Percentiles rank a stretch among this genome's conserved stretches.
These are phyloP conservation scores for Microcyclosporella mali DNA, from an alignment of 2,329 filamentous ascomycete genomes.

Conservation along the genomic window DNA sequence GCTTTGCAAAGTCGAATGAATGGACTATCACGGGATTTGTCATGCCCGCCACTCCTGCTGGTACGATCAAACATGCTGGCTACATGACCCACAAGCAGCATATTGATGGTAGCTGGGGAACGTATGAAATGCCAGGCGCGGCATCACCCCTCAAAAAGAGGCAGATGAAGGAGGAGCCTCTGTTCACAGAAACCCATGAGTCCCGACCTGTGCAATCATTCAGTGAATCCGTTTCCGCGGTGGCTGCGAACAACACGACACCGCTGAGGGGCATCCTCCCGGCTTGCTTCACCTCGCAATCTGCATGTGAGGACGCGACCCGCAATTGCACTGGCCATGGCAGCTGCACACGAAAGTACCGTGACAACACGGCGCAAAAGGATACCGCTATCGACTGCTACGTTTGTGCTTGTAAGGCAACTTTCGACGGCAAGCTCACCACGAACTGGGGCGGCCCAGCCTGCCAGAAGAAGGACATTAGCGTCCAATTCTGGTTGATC, in stretches of 20 bases:
- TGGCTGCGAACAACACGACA: slow-evolving; percentile 33
- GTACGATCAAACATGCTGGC: neutral
- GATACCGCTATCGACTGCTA: slow-evolving; percentile 55
- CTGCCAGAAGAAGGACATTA: slow-evolving; percentile 89
- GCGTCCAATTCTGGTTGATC: slow-evolving; percentile 82
- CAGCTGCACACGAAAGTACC: slow-evolving; percentile 62
- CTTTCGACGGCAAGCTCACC: slow-evolving; percentile 52
- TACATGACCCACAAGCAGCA: slow-evolving; percentile 11
- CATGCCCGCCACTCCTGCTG: slow-evolving; percentile 3
- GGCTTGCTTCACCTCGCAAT: slow-evolving; percentile 66
- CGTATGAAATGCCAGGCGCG: slow-evolving; percentile 25
- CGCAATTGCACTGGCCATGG: slow-evolving; percentile 80
- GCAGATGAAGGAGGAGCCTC: slow-evolving; percentile 18
- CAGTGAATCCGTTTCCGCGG: slow-evolving; percentile 28
- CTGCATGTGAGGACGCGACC: slow-evolving; percentile 64
- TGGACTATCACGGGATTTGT: slow-evolving; percentile 23
- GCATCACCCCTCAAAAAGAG: slow-evolving; percentile 24
- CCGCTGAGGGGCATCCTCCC: slow-evolving; percentile 53
- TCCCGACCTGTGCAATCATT: slow-evolving; percentile 25
- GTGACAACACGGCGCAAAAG: slow-evolving; percentile 28
- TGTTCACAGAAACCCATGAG: slow-evolving; percentile 9
- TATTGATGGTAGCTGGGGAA: slow-evolving; percentile 27
- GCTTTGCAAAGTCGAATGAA: slow-evolving; percentile 9
- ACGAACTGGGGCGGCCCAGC: slow-evolving; percentile 76
- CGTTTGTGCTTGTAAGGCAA: slow-evolving; percentile 66